Base-by-base conservation (phyloP, 176 grass and related monocot genomes). In the Carex myosuroides region DNA sequence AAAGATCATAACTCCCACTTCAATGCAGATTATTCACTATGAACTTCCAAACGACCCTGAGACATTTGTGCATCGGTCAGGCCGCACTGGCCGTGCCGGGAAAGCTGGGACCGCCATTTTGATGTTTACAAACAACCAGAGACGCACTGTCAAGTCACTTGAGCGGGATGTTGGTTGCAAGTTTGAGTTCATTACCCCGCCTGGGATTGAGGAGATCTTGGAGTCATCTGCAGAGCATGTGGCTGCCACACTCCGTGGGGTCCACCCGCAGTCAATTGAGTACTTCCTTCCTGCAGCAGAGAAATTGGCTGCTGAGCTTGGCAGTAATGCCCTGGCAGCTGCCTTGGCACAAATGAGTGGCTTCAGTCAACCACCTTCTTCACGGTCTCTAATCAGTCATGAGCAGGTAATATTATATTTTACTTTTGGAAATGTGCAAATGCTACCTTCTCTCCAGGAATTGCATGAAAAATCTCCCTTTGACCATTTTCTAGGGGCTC, bases 31-130 rank as follows among this genome's bases (percentile, higher is more conserved):
- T 88, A 92, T 99, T 68, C 96, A 99, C 91, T 99, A 95, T 76
- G 96, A 99, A 86, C 81, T 99, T 60, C 93, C 96, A 63, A 99
- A 99, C 74, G 96, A 95, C 71, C 93, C 96, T 20, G 96, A 99
- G 74, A 99, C 96, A 60, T 99, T 99, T 87, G 96, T 99, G 65
- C 96, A 99, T 85, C 96, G 96, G 53, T 99, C 96, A 81, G 96
- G 96, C 13, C 96, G 96, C 58, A 99, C 96, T 87, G 96, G 96
- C 55, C 91, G 96, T 55, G 96, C 96, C 88, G 96, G 96, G 33
- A 99, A 99, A 89, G 90, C 32, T 85, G 96, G 96, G 86, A 91
- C 9, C 69, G 91, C 96, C 32, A 92, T 99, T 85, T 95, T 99
- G 85, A 99, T 99, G 96, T 93, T 94, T 83, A 99, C 96, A 87